A percentile compares a stretch with the other conserved stretches of the same genome.
phyloP scores from a whole-genome alignment of 176 grass and related monocot genomes.

The Oryza glumipatula region DNA sequence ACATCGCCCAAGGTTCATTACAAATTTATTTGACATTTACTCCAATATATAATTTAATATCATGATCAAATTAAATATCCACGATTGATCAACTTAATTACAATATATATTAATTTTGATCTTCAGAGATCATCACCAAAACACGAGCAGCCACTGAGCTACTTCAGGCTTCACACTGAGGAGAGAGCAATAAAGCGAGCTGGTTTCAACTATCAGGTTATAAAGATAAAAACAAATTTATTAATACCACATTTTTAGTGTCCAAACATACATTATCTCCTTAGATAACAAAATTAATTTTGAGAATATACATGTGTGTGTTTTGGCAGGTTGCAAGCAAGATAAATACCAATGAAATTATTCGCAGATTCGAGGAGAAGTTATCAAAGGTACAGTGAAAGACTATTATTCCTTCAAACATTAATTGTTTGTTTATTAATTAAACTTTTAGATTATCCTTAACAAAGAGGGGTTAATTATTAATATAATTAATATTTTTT shows the following conservation, averaged over 20 bases:
- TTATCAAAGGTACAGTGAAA: constrained; percentile 51
- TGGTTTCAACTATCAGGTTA: constrained; percentile 80
- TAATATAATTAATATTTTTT: not conserved
- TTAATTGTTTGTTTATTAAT: not conserved
- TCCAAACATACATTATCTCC: no score
- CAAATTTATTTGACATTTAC: not conserved
- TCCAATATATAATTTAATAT: not conserved
- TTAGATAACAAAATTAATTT: no score
- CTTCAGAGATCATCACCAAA: constrained; percentile 45
- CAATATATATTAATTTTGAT: not conserved
- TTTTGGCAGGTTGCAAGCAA: constrained; percentile 74
- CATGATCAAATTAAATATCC: no score
- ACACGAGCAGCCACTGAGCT: constrained; percentile 55
- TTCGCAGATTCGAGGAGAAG: constrained; percentile 87
- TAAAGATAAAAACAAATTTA: not conserved
- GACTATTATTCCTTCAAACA: not conserved
- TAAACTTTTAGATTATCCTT: not conserved
- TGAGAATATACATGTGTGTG: not conserved
- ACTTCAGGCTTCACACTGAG: constrained; percentile 76
- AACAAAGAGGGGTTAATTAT: not conserved
- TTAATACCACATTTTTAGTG: not conserved
- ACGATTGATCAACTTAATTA: not conserved
- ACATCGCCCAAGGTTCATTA: constrained; percentile 51
- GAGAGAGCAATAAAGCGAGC: constrained; percentile 74
- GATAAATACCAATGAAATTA: constrained; percentile 81